These are phyloP conservation scores for Lactarius indigo DNA, from an alignment of 768 basidiomycete species.

Conservation along the genomic window DNA sequence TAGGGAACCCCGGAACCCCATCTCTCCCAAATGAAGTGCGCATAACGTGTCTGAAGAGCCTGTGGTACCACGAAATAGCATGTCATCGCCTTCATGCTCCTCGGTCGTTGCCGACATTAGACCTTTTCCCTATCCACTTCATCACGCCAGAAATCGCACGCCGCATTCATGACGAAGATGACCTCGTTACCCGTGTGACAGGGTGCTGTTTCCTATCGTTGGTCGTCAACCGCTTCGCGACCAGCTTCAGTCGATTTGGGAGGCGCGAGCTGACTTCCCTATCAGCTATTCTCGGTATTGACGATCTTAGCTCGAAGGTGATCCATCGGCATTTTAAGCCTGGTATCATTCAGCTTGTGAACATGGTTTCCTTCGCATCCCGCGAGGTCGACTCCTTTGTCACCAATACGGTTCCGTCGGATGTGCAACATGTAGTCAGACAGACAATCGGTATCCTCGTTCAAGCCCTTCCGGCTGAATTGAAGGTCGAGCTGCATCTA, in stretches of 20 bases:
- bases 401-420: background rate
- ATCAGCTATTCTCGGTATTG: background rate
- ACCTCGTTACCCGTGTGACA: background rate
- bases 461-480: background rate
- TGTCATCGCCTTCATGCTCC: background rate
- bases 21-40: no score
- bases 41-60: background rate
- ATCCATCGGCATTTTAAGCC: no score
- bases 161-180: background rate
- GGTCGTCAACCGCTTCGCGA: background rate
- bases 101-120: background rate
- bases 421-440: background rate
- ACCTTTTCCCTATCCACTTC: background rate
- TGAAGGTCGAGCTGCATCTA: background rate
- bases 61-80: background rate
- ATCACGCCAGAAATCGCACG: background rate
- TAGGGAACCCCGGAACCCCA: no score
- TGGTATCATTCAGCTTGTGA: background rate
- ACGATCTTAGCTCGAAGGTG: no score
- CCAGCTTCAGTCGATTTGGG: background rate
- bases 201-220: background rate
- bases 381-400: background rate
- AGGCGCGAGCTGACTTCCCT: background rate
- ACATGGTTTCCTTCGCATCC: background rate
- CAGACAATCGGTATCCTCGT: background rate